Base-by-base conservation (phyloP, 2,329 filamentous ascomycete species). In the Alternaria sp. region DNA sequence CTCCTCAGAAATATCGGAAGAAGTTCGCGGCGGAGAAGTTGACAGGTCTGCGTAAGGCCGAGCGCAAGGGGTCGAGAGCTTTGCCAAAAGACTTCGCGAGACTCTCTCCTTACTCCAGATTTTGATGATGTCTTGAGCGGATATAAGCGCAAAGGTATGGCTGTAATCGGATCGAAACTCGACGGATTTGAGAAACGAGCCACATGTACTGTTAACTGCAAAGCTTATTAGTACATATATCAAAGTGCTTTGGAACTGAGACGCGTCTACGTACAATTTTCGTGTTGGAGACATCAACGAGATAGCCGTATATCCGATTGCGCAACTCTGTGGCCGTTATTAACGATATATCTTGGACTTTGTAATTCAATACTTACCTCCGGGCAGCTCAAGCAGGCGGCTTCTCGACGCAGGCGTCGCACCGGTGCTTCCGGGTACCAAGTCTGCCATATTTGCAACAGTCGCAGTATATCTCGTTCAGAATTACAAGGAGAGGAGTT, bases 121-220 rank as follows among this genome's bases (percentile, higher is more conserved):
- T 9, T 37, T 2, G 4, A n/a, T 8, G 4, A n/a, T 1, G 2
- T 15, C 6, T 4, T 15, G 1, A 1, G 14, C 6, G 4, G 30
- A 37, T 37, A 8, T 15, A 4, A 7, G 14, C 14, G 6, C 4
- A 37, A 37, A n/a, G 12, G 33, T 9, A 37, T 37, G 15, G 7
- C 33, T 37, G 6, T 2, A 9, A 37, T 37, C 0, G 33, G 14
- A n/a, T 3, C 33, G 33, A 37, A 37, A 5, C 14, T 37, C 7
- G 33, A 37, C 15, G 33, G 15, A 37, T 37, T 5, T 37, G 33
- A 37, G 33, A 37, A n/a, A 37, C 33, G 33, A 37, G 33, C 33
- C 7, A 37, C 33, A 1, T 37, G 7, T 9, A 37, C 15, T 10
- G 15, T 37, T 8, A 9, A n/a, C 33, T 37, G 15, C 33, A n/a